phyloP scores from a whole-genome alignment of 371 early-diverging fungal genomes.

The Actinomortierella wolfii region DNA sequence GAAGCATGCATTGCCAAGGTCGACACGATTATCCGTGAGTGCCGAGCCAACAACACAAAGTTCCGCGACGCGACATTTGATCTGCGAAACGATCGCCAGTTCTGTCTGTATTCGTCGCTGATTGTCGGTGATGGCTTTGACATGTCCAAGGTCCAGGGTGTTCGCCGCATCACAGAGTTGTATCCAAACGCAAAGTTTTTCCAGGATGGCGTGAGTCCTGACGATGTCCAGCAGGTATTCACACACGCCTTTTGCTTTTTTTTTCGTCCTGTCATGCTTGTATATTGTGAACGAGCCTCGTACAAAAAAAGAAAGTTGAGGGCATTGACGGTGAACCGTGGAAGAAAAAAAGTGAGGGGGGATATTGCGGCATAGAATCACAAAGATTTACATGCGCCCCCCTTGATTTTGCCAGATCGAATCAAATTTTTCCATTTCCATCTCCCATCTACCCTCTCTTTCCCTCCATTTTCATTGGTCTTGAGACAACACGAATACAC shows the following conservation, averaged over 20 bases:
- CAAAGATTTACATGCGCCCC: too few relatives aligned
- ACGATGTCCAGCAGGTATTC: conserved; percentile 15
- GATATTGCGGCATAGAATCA: too few relatives aligned
- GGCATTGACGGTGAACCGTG: too few relatives aligned
- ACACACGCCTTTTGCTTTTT: neutral
- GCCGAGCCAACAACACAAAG: neutral
- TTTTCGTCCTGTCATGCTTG: neutral
- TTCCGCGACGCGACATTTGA: conserved; percentile 10
- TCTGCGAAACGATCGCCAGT: conserved; percentile 3
- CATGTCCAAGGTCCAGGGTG: neutral
- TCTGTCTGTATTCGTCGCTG: conserved; percentile 5
- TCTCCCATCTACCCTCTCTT: too few relatives aligned
- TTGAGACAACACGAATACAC: too few relatives aligned
- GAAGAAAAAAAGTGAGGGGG: too few relatives aligned
- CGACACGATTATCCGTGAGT: conserved; percentile 5
- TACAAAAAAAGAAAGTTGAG: too few relatives aligned
- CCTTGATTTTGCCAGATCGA: too few relatives aligned
- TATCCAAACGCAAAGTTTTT: conserved; percentile 9
- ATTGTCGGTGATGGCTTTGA: neutral
- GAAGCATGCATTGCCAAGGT: conserved; percentile 9
- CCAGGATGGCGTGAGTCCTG: conserved; percentile 2
- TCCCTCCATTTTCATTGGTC: too few relatives aligned
- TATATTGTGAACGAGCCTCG: neutral
- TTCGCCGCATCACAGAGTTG: conserved; percentile 3
- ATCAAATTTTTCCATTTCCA: too few relatives aligned